phyloP scores from a whole-genome alignment of 768 basidiomycete species.

The Suillus sp. region DNA sequence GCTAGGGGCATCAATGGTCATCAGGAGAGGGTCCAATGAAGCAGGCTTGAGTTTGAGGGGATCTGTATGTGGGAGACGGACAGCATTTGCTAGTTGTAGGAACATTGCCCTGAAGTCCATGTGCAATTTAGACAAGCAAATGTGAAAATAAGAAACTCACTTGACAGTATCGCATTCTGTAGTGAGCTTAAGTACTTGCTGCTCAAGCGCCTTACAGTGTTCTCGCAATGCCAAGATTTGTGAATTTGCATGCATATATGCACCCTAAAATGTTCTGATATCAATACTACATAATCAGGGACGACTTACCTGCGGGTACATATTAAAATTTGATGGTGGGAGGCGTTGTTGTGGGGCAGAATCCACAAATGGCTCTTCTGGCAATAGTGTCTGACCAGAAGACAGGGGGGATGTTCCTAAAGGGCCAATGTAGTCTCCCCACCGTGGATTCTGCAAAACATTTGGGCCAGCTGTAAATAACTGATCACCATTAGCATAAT shows the following conservation, averaged over 20 bases:
- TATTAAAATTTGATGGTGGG: neutral
- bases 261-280: neutral
- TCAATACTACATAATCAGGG: no score
- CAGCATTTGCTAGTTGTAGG: neutral
- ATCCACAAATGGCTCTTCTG: neutral
- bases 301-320: neutral
- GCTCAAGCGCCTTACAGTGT: neutral
- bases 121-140: no score
- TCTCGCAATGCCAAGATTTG: neutral
- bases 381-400: neutral
- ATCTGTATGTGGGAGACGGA: neutral
- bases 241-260: conserved; percentile 13
- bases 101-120: neutral
- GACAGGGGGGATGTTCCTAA: neutral
- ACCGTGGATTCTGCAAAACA: neutral
- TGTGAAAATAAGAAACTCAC: neutral
- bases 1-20: neutral
- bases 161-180: neutral
- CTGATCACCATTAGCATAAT: no score
- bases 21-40: neutral
- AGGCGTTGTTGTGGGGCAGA: neutral
- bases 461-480: no score
- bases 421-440: neutral
- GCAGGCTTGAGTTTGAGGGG: neutral
- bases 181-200: neutral